These are phyloP conservation scores for Hydrangea macrophylla DNA, from an alignment of 148 eudicot genomes.

Conservation along the genomic window DNA sequence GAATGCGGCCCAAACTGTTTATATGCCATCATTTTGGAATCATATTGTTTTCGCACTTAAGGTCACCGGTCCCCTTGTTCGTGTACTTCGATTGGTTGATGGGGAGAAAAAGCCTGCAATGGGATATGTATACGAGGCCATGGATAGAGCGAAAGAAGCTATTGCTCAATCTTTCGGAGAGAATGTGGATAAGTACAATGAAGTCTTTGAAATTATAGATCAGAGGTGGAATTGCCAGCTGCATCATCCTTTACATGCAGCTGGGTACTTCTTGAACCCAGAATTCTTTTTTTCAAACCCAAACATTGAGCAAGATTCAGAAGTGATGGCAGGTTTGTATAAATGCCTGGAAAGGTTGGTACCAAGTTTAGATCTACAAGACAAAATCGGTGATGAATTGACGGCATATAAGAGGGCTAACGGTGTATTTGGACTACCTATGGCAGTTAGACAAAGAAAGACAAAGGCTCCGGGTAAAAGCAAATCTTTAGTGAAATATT, in stretches of 20 bases:
- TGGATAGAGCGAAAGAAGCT: constrained; percentile 14
- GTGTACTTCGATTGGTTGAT: constrained; percentile 14
- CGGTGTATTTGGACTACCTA: background rate
- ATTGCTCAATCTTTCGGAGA: constrained; percentile 3
- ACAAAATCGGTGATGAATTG: too few species aligned
- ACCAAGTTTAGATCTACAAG: background rate
- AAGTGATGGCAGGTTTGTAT: background rate
- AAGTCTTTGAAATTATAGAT: constrained; percentile 9
- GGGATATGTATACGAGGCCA: constrained; percentile 15
- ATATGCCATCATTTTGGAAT: too few species aligned
- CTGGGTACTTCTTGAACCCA: background rate
- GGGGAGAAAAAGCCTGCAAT: constrained; percentile 13
- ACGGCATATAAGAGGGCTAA: too few species aligned
- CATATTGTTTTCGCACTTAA: background rate
- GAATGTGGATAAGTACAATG: background rate
- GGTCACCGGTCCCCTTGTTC: constrained; percentile 4
- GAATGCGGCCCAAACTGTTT: too few species aligned
- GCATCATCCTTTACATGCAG: constrained; percentile 7
- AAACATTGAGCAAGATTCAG: background rate
- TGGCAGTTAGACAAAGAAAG: background rate
- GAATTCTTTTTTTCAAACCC: background rate
- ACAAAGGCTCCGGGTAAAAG: background rate
- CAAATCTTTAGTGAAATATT: too few species aligned
- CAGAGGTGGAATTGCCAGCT: constrained; percentile 5
- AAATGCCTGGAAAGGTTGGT: background rate